Conservation (phyloP, 164 flowering plant species). For the Houttuynia cordata region DNA sequence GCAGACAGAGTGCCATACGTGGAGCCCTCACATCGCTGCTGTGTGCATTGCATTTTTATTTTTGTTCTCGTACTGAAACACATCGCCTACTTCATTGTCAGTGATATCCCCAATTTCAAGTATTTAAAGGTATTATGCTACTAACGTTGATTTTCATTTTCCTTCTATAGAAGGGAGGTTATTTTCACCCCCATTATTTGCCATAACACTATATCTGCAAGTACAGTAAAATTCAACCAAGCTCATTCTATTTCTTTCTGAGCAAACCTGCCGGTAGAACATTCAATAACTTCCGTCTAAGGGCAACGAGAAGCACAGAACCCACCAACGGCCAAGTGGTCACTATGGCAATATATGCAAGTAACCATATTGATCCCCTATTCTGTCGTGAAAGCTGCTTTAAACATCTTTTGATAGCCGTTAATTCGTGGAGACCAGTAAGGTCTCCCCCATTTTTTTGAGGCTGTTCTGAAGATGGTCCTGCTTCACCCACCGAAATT, state of each 20-base stretch:
- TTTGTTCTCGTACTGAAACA: too few relatives aligned
- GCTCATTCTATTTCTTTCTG: slow-evolving; percentile 23
- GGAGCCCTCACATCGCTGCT: too few relatives aligned
- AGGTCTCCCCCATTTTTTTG: not conserved
- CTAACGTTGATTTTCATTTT: too few relatives aligned
- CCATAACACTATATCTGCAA: too few relatives aligned
- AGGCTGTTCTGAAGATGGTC: slow-evolving; percentile 11
- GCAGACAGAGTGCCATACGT: too few relatives aligned
- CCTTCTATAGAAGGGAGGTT: too few relatives aligned
- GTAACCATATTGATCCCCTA: slow-evolving; percentile 35
- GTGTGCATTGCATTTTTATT: too few relatives aligned
- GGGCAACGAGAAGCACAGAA: slow-evolving; percentile 19
- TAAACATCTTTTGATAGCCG: slow-evolving; percentile 18
- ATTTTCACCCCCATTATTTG: too few relatives aligned
- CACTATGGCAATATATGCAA: slow-evolving; percentile 30
- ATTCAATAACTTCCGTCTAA: slow-evolving; percentile 23
- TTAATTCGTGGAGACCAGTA: slow-evolving; percentile 7
- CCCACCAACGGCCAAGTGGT: slow-evolving; percentile 53
- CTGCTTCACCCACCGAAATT: slow-evolving; percentile 2
- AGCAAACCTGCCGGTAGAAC: slow-evolving; percentile 16
- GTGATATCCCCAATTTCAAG: too few relatives aligned
- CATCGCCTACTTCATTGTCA: too few relatives aligned
- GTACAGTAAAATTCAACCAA: too few relatives aligned
- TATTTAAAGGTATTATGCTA: too few relatives aligned
- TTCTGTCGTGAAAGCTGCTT: slow-evolving; percentile 30